A percentile compares a stretch with the other conserved stretches of the same genome.
Evolutionary conservation across 176 grass and related monocot species (phyloP).

Genomic region (Themeda triandra): DNA sequence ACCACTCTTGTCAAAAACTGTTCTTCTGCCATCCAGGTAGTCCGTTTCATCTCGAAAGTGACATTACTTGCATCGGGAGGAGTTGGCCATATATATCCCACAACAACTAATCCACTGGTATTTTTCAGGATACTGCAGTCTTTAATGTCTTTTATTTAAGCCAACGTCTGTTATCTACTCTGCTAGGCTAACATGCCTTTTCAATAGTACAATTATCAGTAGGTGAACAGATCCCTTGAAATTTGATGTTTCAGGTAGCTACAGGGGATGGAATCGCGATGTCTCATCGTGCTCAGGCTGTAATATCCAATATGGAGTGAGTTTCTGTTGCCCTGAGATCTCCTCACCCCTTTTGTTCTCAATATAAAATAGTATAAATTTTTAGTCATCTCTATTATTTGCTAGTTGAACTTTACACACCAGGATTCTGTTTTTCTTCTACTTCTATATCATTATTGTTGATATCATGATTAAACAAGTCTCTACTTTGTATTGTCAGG

Average conservation of each 20-base stretch:
- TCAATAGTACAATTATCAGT: background rate
- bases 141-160: constrained; percentile 1
- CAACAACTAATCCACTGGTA: constrained; percentile 95
- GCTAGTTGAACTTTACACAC: background rate
- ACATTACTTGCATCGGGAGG: constrained; percentile 91
- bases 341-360: constrained; percentile 3
- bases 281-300: constrained; percentile 87
- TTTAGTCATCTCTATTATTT: background rate
- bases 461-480: background rate
- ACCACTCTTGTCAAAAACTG: constrained; percentile 11
- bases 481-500: constrained; percentile 30
- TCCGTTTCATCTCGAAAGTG: constrained; percentile 92
- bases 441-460: background rate
- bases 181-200: background rate
- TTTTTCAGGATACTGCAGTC: constrained; percentile 8
- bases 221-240: background rate
- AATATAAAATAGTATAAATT: background rate
- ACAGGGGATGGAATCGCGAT: constrained; percentile 98
- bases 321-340: constrained; percentile 37
- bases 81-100: constrained; percentile 93
- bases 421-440: background rate
- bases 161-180: background rate
- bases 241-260: constrained; percentile 63
- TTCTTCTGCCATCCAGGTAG: constrained; percentile 48
- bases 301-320: constrained; percentile 99